phyloP scores from a whole-genome alignment of 495 filamentous ascomycete genomes.

The Daldinia grandis region DNA sequence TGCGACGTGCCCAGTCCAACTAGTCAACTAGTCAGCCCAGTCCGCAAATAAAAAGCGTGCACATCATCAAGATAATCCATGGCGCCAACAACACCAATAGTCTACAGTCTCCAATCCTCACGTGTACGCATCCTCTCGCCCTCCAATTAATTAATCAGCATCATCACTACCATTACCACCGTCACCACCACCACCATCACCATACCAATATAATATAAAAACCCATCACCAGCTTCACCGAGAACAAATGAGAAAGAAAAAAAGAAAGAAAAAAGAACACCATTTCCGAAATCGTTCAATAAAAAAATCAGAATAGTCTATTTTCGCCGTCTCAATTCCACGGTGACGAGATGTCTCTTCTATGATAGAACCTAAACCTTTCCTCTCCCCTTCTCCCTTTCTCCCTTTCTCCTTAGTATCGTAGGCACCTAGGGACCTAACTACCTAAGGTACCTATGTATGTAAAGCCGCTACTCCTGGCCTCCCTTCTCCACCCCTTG shows the following conservation, averaged over 20 bases:
- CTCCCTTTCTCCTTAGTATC: not conserved
- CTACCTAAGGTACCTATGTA: constrained; percentile 5
- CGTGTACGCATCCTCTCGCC: not conserved
- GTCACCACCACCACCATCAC: too few species aligned
- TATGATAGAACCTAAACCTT: constrained; percentile 7
- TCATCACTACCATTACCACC: too few species aligned
- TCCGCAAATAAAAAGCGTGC: not conserved
- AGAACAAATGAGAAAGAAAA: not conserved
- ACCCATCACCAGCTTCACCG: not conserved
- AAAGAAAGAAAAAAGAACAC: not conserved
- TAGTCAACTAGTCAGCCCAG: too few species aligned
- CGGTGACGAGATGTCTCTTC: constrained; percentile 9
- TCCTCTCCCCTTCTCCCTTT: not conserved
- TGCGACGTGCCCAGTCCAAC: not conserved
- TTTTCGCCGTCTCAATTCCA: constrained; percentile 21
- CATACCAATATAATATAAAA: not conserved
- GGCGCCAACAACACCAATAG: not conserved
- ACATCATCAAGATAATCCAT: not conserved
- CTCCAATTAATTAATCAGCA: not conserved
- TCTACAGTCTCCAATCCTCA: not conserved
- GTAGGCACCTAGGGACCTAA: not conserved
- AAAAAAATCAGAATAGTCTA: constrained; percentile 26
- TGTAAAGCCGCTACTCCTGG: not conserved
- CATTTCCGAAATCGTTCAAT: not conserved
- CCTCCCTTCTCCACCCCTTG: not conserved